phyloP scores from a whole-genome alignment of 1,284 basidiomycete genomes.

The Albatrellus sp. region DNA sequence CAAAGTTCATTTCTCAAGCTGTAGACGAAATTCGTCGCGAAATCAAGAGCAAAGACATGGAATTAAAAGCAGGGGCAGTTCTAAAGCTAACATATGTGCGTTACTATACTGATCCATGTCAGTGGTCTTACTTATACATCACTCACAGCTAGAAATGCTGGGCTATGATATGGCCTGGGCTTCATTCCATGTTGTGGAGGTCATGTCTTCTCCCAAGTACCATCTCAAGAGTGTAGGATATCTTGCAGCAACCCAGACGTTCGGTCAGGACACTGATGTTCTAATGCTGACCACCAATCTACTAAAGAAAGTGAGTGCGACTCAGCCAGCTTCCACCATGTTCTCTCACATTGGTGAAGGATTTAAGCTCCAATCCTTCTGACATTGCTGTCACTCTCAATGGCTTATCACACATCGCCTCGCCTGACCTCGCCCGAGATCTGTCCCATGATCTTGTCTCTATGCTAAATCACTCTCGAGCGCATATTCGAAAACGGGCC shows the following conservation, averaged over 20 bases:
- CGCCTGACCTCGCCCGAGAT: conserved; percentile 81
- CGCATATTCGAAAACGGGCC: conserved; percentile 83
- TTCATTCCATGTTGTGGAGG: conserved; percentile 92
- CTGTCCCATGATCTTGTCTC: conserved; percentile 78
- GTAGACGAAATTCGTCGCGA: conserved; percentile 86
- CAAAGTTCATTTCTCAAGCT: conserved; percentile 70
- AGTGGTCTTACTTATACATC: conserved; percentile 1
- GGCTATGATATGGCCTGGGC: conserved; percentile 87
- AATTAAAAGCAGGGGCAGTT: conserved; percentile 89
- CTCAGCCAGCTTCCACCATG: not conserved
- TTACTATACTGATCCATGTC: conserved; percentile 12
- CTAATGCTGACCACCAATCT: conserved; percentile 96
- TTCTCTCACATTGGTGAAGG: conserved; percentile 33
- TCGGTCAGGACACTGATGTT: conserved; percentile 90
- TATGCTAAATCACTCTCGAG: conserved; percentile 85
- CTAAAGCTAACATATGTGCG: conserved; percentile 95
- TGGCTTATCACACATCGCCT: conserved; percentile 82
- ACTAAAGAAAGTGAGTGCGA: conserved; percentile 80
- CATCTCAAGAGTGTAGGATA: conserved; percentile 96
- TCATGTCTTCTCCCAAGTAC: conserved; percentile 88
- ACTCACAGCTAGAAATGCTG: conserved; percentile 76
- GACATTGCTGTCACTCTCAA: conserved; percentile 79
- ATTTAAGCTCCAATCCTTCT: conserved; percentile 65
- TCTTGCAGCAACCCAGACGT: conserved; percentile 87
- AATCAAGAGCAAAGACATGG: conserved; percentile 91